Percentiles rank a stretch among this genome's conserved stretches.
These are phyloP conservation scores for Calophaca sinica DNA, from an alignment of 306 rosid species.

Conservation along the genomic window DNA sequence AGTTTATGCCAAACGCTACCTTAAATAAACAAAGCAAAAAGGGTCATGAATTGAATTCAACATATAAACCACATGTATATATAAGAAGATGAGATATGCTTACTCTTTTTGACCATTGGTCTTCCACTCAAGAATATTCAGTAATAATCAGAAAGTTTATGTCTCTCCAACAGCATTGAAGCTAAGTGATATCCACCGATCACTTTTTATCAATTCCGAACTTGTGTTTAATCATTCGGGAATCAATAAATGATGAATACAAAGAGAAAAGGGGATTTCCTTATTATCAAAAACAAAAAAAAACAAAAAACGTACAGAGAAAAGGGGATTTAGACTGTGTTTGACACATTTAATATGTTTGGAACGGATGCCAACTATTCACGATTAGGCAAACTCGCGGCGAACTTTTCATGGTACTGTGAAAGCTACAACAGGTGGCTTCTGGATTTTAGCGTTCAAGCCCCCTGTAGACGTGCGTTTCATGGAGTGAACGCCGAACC, in stretches of 20 bases:
- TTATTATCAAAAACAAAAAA: too few species aligned
- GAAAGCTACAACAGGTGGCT: too few species aligned
- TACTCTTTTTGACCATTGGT: conserved; percentile 56
- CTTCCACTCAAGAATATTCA: conserved; percentile 53
- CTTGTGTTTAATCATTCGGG: conserved; percentile 49
- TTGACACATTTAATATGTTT: too few species aligned
- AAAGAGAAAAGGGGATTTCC: conserved; percentile 26
- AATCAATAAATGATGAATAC: conserved; percentile 39
- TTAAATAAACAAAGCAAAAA: conserved; percentile 29
- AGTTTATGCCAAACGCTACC: neutral
- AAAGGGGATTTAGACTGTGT: conserved; percentile 34
- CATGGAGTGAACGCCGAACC: too few species aligned
- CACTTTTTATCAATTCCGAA: conserved; percentile 38
- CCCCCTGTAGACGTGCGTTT: too few species aligned
- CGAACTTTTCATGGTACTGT: too few species aligned
- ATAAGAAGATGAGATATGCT: conserved; percentile 34
- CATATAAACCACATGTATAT: conserved; percentile 31
- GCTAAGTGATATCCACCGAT: conserved; percentile 38
- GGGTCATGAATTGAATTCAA: conserved; percentile 35
- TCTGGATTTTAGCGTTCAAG: too few species aligned
- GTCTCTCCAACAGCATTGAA: conserved; percentile 45
- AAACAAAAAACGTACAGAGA: too few species aligned
- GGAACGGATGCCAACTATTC: too few species aligned
- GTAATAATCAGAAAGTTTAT: conserved; percentile 44
- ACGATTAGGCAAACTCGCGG: too few species aligned